Base-by-base conservation (phyloP, 495 filamentous ascomycete genomes). In the Bombardia bombarda region DNA sequence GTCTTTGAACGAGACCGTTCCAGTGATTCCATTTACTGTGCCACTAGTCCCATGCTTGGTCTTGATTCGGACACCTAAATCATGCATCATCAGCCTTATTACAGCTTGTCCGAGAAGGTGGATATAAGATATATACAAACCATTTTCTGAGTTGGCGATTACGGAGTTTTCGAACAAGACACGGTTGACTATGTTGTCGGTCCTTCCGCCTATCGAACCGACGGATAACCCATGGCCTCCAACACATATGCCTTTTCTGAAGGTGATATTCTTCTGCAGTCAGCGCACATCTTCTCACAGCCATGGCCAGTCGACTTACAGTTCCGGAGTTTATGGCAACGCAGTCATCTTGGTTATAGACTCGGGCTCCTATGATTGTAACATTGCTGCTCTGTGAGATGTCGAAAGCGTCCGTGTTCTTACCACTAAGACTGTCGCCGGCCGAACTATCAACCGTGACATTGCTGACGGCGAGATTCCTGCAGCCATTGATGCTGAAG, bases 221-320 rank as follows among this genome's bases (percentile, higher is more conserved):
- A 86, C 83, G 40, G 74, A 79, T 10, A 84, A 60, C n/a, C 80
- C 79, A 56, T 83, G 79, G n/a, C 79, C 78, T 9, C 78, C 78
- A 25, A 65, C 71, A 64, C 74, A 63, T 40, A 55, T 57, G 14
- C 69, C 73, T n/a, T 68, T 65, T 12, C 66, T 70, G 58, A 80
- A 77, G 9, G 63, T 58, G 49, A 80, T 78, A 52, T 72, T 68
- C 38, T 50, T 16, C 2, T 43, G 16, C 6, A 23, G 12, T 38
- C 17, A 43, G 14, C 26, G 26, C n/a, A 34, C 7, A 10, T 34
- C 32, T 34, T 17, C 32, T 34, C 14, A 10, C 32, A 7, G 32
- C 32, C 10, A 34, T 2, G 13, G 7, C 26, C 7, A 7, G 13
- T 34, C 19, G 5, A 24, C 46, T 8, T 33, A 49, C 52, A 0